Evolutionary conservation across 2,329 filamentous ascomycete species (phyloP).

Genomic region (Ilyonectria destructans): DNA sequence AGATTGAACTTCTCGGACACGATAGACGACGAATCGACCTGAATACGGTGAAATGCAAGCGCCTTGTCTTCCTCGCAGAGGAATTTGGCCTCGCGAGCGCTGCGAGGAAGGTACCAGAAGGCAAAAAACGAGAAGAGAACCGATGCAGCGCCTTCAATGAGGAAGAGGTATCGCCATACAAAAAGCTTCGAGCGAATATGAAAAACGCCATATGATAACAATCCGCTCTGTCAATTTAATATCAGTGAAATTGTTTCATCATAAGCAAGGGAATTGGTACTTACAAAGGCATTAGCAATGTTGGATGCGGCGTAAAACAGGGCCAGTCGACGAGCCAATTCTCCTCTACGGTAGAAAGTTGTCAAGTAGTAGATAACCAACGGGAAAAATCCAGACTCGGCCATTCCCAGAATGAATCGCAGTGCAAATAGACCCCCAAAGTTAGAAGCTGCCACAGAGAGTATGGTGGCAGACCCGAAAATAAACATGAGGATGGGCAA

Average conservation of each 20-base stretch:
- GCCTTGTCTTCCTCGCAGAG: slow-evolving; percentile 76
- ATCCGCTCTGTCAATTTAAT: slow-evolving; percentile 51
- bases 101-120: slow-evolving; percentile 78
- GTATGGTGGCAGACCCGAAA: slow-evolving; percentile 78
- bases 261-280: not conserved
- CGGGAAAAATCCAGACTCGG: slow-evolving; percentile 70
- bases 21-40: slow-evolving; percentile 79
- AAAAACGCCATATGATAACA: slow-evolving; percentile 65
- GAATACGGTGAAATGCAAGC: slow-evolving; percentile 80
- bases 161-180: slow-evolving; percentile 66
- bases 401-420: slow-evolving; percentile 68
- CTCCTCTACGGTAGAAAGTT: slow-evolving; percentile 66
- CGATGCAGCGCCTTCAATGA: slow-evolving; percentile 71
- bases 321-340: slow-evolving; percentile 65
- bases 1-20: slow-evolving; percentile 69
- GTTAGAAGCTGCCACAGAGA: slow-evolving; percentile 66
- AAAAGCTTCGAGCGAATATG: slow-evolving; percentile 60
- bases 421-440: slow-evolving; percentile 68
- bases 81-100: slow-evolving; percentile 76
- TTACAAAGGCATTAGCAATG: slow-evolving; percentile 73
- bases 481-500: slow-evolving; percentile 80
- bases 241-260: not conserved
- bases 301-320: slow-evolving; percentile 84
- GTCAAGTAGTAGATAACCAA: slow-evolving; percentile 69
- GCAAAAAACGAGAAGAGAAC: slow-evolving; percentile 76